Conservation (phyloP, 2,329 filamentous ascomycete genomes). For the Fusarium kyushuense region DNA sequence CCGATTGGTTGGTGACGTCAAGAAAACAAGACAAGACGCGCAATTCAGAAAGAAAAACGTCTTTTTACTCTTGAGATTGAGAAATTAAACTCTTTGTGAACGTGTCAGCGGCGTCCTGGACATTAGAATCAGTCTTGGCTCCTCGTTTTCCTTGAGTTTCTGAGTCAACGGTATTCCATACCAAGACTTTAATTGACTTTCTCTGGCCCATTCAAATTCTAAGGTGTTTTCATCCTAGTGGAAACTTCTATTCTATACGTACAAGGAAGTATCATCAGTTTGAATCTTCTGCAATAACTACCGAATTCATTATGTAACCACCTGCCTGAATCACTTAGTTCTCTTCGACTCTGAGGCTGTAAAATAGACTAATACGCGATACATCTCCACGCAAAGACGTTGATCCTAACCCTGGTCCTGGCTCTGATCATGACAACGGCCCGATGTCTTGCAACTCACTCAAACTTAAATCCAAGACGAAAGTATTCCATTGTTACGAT, state of each 20-base stretch:
- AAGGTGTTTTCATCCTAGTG: neutral
- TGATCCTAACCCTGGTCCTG: constrained; percentile 21
- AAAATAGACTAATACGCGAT: neutral
- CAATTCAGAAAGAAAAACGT: neutral
- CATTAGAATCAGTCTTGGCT: constrained; percentile 19
- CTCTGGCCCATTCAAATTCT: neutral
- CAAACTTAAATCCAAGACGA: neutral
- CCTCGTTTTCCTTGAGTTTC: neutral
- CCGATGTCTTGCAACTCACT: neutral
- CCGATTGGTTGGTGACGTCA: constrained; percentile 46
- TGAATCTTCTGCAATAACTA: neutral
- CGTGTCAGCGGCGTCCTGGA: constrained; percentile 41
- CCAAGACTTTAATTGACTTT: neutral
- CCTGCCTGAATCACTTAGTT: constrained; percentile 18
- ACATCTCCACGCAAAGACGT: constrained; percentile 9
- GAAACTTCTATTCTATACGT: neutral
- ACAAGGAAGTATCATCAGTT: neutral
- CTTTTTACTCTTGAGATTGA: neutral
- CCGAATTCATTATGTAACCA: constrained; percentile 14
- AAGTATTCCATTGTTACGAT: neutral
- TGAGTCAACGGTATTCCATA: neutral
- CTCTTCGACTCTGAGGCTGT: neutral
- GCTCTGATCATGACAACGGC: constrained; percentile 22
- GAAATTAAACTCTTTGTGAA: constrained; percentile 26
- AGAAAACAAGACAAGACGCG: neutral